Base-by-base conservation (phyloP, 1,284 basidiomycete genomes). In the Fomitiporia mediterranea region DNA sequence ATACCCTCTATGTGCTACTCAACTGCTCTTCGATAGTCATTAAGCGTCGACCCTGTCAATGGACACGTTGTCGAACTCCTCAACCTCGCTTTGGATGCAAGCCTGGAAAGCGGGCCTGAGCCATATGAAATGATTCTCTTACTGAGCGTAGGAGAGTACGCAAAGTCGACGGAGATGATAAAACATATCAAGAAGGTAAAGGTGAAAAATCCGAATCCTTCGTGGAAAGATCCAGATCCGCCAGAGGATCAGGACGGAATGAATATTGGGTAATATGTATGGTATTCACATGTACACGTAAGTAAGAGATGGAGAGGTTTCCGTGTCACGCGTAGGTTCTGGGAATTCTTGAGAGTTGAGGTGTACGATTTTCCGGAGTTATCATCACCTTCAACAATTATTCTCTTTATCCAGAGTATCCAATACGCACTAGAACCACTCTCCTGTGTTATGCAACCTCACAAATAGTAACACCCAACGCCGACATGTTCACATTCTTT, bases 31-130 rank as follows among this genome's bases (percentile, higher is more conserved):
- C 23, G 13, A 9, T 64, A 94, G 84, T 87, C 93, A 0, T 73
- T 97, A 42, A 86, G 89, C 53, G 78, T 97, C 55, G 81, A 90
- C 55, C 91, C 93, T 0, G 88, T 93, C 60, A 95, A 97, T 64
- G 80, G 87, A 1, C 86, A 94, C 65, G 79, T 91, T 21, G 83
- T 94, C 28, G 89, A 94, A 57, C 73, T 97, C 48, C 80, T 98
- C 39, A 89, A 93, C 61, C 80, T 92, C 62, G 91, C 91, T 0
- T 77, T 98, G 19, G 84, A 90, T 48, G 70, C 75, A 8, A 55
- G 30, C 32, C 21, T 49, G 4, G 56, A 61, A 15, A 15, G 15
- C 17, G 44, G 25, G 9, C 37, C 48, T 37, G 30, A 19, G 9
- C 17, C 37, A 30, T 17, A 40, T 38, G 15, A 8, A 13, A 19